Evolutionary conservation across 1,284 basidiomycete genomes (phyloP).

Genomic region (Ganoderma lucidum): DNA sequence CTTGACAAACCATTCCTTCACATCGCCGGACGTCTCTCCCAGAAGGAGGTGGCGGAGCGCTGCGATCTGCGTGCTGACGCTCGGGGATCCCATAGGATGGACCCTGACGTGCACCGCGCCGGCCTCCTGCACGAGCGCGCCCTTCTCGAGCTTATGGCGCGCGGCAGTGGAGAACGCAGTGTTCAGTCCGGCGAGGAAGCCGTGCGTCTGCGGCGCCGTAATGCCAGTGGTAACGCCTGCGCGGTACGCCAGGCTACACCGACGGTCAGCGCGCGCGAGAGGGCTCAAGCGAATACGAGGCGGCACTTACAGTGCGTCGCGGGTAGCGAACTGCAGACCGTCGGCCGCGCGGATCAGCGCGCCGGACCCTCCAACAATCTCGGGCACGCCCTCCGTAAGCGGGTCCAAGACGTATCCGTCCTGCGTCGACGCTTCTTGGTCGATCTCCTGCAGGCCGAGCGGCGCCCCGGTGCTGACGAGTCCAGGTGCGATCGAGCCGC

Average conservation of each 20-base stretch:
- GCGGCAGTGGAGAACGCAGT: constrained; percentile 73
- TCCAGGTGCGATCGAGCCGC: constrained; percentile 57
- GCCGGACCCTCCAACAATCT: constrained; percentile 43
- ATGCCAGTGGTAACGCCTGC: constrained; percentile 67
- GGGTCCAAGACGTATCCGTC: constrained; percentile 61
- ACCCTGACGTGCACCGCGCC: constrained; percentile 77
- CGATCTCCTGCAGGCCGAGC: constrained; percentile 69
- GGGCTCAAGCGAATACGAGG: neutral
- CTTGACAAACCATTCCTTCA: constrained; percentile 58
- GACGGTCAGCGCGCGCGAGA: neutral
- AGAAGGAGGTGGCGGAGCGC: constrained; percentile 62
- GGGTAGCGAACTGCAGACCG: constrained; percentile 58
- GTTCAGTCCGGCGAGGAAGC: constrained; percentile 73
- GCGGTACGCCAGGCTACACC: constrained; percentile 35
- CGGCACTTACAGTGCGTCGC: constrained; percentile 53
- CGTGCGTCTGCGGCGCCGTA: constrained; percentile 63
- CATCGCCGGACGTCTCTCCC: constrained; percentile 53
- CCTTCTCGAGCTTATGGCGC: constrained; percentile 64
- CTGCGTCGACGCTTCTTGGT: constrained; percentile 66
- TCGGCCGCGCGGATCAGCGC: constrained; percentile 56
- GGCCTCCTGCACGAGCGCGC: constrained; percentile 71
- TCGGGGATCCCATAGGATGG: constrained; percentile 52
- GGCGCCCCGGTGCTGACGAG: constrained; percentile 65
- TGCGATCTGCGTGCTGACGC: constrained; percentile 75
- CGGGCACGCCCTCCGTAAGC: constrained; percentile 39